phyloP scores from a whole-genome alignment of 2,329 filamentous ascomycete genomes.

The Leptographium radiaticola region DNA sequence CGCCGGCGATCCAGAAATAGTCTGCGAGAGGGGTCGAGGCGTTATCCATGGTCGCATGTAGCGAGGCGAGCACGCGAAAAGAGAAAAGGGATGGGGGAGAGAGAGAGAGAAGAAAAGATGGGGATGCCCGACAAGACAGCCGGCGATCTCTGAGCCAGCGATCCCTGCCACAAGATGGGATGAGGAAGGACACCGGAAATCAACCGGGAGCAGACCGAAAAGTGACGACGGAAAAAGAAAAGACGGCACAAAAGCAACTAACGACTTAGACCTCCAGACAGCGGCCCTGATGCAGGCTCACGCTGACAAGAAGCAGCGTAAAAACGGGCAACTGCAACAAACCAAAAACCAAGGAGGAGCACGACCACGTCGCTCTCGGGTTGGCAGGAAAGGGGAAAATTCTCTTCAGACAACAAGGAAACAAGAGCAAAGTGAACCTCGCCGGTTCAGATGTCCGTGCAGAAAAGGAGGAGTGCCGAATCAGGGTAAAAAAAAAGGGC shows the following conservation, averaged over 20 bases:
- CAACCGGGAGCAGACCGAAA: background rate
- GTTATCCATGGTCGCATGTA: conserved; percentile 39
- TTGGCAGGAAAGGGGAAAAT: background rate
- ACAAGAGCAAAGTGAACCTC: background rate
- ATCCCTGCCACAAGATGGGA: background rate
- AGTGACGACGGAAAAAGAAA: background rate
- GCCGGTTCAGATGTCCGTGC: background rate
- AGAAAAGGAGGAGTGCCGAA: background rate
- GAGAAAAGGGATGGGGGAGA: background rate
- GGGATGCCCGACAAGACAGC: background rate
- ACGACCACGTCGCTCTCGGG: background rate
- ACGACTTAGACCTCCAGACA: background rate
- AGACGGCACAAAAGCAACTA: background rate
- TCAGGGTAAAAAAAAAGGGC: background rate
- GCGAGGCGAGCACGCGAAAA: background rate
- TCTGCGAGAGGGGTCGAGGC: conserved; percentile 52
- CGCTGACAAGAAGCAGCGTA: background rate
- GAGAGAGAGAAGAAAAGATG: background rate
- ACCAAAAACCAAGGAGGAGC: background rate
- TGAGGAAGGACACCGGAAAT: background rate
- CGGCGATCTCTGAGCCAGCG: too few relatives aligned
- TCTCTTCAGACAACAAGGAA: background rate
- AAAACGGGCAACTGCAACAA: background rate
- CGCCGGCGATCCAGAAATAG: conserved; percentile 64
- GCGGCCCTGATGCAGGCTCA: background rate